Base-by-base conservation (phyloP, 2,329 filamentous ascomycete species). In the Cercospora citrullina region DNA sequence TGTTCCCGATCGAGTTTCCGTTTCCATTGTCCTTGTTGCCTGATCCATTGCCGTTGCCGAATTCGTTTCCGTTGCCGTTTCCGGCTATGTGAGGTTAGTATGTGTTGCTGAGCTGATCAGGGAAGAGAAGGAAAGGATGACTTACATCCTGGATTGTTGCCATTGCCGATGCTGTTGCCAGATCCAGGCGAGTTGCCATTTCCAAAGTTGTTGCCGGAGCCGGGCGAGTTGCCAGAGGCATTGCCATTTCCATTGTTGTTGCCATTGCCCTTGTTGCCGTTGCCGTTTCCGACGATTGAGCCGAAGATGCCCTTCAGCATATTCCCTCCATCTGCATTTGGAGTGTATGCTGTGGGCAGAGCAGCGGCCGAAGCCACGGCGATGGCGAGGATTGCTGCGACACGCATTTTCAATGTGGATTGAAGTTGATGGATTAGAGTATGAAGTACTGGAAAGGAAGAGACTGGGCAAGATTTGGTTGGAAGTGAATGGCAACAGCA, bases 251-350 rank as follows among this genome's bases (percentile, higher is more conserved):
- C 21, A 12, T 30, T 18, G 45, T 39, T 39, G 28, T 62, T 62
- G 18, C 60, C 60, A 28, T 57, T 64, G 30, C 26, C 61, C 61
- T 64, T 57, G 48, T 62, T 51, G 55, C 28, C 55, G 23, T 62
- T 66, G 26, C 39, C 23, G 42, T 60, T 67, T n/a, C 65, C 65
- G 33, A 59, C 60, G 26, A 67, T 67, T 10, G 60, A 64, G 16
- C 65, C 65, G 26, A 64, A 39, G 28, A 64, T 64, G 61, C 51
- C 58, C 60, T 67, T 64, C 36, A 39, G 31, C 48, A 12, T 21
- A 4, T 26, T 28, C 9, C 28, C 55, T 18, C 28, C 26, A 57
- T 45, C 59, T 31, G n/a, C 26, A 23, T 53, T 18, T 57, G 61
- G 39, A 42, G 33, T 28, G 16, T 28, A 42, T 23, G 55, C 26